Evolutionary conservation across 1,284 basidiomycete species (phyloP).

Genomic region (Tilletia horrida): DNA sequence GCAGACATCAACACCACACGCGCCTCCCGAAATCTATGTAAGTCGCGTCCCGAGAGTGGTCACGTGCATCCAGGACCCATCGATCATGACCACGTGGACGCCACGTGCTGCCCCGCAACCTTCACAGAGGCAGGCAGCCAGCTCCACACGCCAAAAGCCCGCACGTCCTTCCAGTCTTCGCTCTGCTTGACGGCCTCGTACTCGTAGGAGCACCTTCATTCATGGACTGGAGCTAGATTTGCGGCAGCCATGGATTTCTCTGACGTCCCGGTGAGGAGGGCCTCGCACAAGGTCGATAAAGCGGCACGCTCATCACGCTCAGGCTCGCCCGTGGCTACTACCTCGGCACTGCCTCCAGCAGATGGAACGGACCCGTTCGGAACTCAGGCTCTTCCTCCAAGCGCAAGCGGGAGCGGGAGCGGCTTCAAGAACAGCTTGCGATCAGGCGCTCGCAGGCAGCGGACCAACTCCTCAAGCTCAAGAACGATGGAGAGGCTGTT

Average conservation of each 20-base stretch:
- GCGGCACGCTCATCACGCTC: slow-evolving; percentile 4
- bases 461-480: slow-evolving; percentile 13
- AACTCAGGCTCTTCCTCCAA: not conserved
- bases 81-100: no score
- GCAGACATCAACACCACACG: no score
- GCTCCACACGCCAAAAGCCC: no score
- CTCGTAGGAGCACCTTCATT: no score
- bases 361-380: not conserved
- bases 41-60: no score
- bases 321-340: not conserved
- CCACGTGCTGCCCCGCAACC: no score
- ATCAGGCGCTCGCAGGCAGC: not conserved
- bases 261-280: not conserved
- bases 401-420: slow-evolving; percentile 10
- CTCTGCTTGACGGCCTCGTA: no score
- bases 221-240: no score
- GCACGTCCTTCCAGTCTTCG: no score
- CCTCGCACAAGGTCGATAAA: slow-evolving; percentile 10
- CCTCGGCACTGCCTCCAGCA: not conserved
- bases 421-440: not conserved
- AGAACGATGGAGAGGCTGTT: not conserved
- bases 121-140: no score
- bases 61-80: no score
- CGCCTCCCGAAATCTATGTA: no score
- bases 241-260: slow-evolving; percentile 12